Evolutionary conservation across 441 rosid species (phyloP).

Genomic region (Daphne laureola): DNA sequence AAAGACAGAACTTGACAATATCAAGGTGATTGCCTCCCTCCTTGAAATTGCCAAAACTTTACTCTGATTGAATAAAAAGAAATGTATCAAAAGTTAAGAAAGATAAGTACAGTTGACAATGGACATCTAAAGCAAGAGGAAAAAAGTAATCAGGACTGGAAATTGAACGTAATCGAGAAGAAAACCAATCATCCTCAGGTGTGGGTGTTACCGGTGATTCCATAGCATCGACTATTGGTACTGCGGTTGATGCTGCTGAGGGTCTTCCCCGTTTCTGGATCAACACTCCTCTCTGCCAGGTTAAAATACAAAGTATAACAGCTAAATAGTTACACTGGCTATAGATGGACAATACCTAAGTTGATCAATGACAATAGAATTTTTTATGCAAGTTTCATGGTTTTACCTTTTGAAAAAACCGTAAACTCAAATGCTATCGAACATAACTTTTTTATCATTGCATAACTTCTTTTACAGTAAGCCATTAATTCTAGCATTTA

Average conservation of each 20-base stretch:
- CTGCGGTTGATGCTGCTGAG: conserved; percentile 93
- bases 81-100: conserved; percentile 14
- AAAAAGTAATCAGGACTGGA: no score
- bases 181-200: conserved; percentile 94
- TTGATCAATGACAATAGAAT: no score
- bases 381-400: neutral
- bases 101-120: no score
- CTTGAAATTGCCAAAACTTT: conserved; percentile 79
- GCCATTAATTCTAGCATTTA: conserved; percentile 78
- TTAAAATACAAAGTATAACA: conserved; percentile 2
- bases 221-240: conserved; percentile 83
- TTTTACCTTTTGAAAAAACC: conserved; percentile 32
- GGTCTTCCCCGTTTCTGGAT: conserved; percentile 98
- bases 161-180: conserved; percentile 65
- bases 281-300: conserved; percentile 71
- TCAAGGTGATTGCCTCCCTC: conserved; percentile 52
- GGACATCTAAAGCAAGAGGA: conserved; percentile 2
- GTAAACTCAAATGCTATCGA: no score
- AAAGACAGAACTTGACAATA: conserved; percentile 46
- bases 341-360: no score
- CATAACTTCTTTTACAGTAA: conserved; percentile 76
- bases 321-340: neutral
- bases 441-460: no score
- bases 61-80: conserved; percentile 44
- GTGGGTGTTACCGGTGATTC: conserved; percentile 86